A percentile compares a stretch with the other conserved stretches of the same genome.
Conservation (phyloP, 2,329 filamentous ascomycete genomes). For the Thielaviopsis populi region DNA sequence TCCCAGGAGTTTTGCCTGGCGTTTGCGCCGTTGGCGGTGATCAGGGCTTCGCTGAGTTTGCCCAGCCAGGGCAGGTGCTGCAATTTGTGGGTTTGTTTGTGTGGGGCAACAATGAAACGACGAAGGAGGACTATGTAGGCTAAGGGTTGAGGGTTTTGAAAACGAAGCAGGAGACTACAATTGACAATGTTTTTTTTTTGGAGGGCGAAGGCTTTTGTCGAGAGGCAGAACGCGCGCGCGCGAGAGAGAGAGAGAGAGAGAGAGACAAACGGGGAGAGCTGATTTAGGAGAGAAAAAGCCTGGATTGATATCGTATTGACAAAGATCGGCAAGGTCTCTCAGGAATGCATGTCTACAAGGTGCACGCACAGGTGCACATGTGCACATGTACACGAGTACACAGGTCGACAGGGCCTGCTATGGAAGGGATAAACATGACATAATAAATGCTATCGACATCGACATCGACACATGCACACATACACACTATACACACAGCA, state of each 20-base stretch:
- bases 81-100: neutral
- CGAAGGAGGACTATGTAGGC: neutral
- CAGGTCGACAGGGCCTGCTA: too few relatives aligned
- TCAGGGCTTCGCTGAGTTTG: neutral
- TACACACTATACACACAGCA: neutral
- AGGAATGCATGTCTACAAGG: too few relatives aligned
- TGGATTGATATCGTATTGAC: too few relatives aligned
- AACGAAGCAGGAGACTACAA: too few relatives aligned
- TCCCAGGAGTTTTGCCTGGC: neutral
- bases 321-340: too few relatives aligned
- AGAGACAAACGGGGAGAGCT: neutral
- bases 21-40: neutral
- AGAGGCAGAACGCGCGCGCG: too few relatives aligned
- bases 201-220: neutral
- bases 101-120: neutral
- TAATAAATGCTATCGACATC: too few relatives aligned
- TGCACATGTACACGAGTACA: too few relatives aligned
- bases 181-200: neutral
- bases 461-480: too few relatives aligned
- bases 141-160: neutral
- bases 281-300: neutral
- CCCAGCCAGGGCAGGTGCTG: neutral
- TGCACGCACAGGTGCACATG: neutral
- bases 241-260: neutral
- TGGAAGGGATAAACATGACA: neutral